Evolutionary conservation across 2,329 filamentous ascomycete species (phyloP), one percentile per base, ranked within the genome.

Genomic region (Blastomyces silverae): DNA sequence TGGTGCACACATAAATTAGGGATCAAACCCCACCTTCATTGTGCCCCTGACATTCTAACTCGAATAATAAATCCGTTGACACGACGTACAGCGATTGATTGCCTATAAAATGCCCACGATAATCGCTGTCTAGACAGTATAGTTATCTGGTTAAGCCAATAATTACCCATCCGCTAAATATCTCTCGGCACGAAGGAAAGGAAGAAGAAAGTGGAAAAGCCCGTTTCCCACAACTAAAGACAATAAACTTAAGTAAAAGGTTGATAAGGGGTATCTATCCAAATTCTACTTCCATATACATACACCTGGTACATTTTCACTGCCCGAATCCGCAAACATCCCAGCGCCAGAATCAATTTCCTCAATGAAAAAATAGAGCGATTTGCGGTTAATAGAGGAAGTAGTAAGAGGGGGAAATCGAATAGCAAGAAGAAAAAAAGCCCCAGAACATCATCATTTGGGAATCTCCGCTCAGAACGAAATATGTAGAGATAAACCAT

Each of bases 211-310:
- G 3, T 25, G 55, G 37, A n/a, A 11, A n/a, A 34, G 10, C n/a
- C 13, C 17, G 8, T 2, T 42, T 57, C n/a, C 20, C n/a, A 25
- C 42, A 58, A 25, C 37, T 15, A 44, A 15, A 3, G 20, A 11
- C 20, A 56, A n/a, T 59, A 59, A 44, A 13, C 42, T 8, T 28
- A 28, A 37, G n/a, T 42, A 4, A 58, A 37, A 37, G 7, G 37
- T 58, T 42, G 22, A 28, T 28, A 50, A 50, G 25, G 34, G 58
- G 42, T 50, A 61, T 61, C 58, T 61, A 61, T 61, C 58, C 58
- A 61, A 37, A 61, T 13, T 50, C 17, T 61, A 61, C 39, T 48
- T 25, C 58, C 10, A 37, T 48, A 50, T 34, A 50, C 58, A 61
- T 48, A 50, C 25, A 48, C 7, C 13, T 8, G 25, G 39, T 60